Evolutionary conservation across 345 rosid species (phyloP).

Genomic region (Conringia planisiliqua): DNA sequence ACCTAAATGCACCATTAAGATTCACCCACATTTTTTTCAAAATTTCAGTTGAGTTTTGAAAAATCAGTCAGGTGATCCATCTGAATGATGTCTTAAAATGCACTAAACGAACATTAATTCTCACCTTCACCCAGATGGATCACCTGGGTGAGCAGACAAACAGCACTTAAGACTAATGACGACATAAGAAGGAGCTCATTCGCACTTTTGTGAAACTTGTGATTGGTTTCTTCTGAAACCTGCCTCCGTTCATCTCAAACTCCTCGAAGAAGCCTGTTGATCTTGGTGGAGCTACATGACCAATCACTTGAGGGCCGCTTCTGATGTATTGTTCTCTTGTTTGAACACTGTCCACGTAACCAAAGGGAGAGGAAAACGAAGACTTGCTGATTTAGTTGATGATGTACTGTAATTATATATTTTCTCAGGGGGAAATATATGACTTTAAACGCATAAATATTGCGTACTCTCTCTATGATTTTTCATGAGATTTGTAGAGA

Average conservation of each 20-base stretch:
- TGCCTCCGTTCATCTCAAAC: conserved; percentile 67
- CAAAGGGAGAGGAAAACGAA: conserved; percentile 78
- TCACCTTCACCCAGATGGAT: too few relatives aligned
- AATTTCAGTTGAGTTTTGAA: too few relatives aligned
- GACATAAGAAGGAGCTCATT: conserved; percentile 35
- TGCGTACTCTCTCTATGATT: too few relatives aligned
- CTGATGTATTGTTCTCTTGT: conserved; percentile 49
- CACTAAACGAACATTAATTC: too few relatives aligned
- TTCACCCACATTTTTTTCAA: too few relatives aligned
- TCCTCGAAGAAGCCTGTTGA: conserved; percentile 80
- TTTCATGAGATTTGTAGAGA: background rate
- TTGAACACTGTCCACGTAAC: conserved; percentile 65
- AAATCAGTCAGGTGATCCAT: too few relatives aligned
- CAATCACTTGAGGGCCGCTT: conserved; percentile 53
- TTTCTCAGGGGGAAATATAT: too few relatives aligned
- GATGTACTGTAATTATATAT: conserved; percentile 34
- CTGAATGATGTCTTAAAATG: too few relatives aligned
- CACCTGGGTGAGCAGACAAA: too few relatives aligned
- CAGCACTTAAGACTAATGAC: background rate
- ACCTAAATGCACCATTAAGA: too few relatives aligned
- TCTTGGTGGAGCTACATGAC: conserved; percentile 93
- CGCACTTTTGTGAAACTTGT: conserved; percentile 60
- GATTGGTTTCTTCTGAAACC: conserved; percentile 61
- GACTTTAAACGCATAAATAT: too few relatives aligned
- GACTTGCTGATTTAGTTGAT: conserved; percentile 51